Conservation (phyloP, 2,329 filamentous ascomycete species). For the Ascochyta viciae-villosae region DNA sequence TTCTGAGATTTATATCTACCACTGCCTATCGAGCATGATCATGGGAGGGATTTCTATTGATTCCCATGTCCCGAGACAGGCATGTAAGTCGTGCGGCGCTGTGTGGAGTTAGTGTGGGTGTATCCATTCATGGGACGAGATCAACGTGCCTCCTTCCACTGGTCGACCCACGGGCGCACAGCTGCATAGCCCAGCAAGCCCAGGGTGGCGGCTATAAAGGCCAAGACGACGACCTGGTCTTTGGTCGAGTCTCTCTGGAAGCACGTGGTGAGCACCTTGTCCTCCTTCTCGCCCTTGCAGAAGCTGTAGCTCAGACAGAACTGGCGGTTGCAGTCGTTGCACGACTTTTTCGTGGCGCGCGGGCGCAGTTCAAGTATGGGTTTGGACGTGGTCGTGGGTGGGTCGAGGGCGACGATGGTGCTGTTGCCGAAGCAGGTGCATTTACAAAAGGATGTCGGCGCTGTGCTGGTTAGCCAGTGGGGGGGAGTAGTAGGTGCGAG, state of each 20-base stretch:
- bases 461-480: conserved; percentile 35
- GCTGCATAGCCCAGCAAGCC: conserved; percentile 67
- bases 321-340: conserved; percentile 71
- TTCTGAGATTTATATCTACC: conserved; percentile 36
- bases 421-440: conserved; percentile 73
- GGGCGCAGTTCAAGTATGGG: conserved; percentile 31
- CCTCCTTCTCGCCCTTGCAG: conserved; percentile 67
- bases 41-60: conserved; percentile 9
- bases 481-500: not conserved
- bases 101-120: not conserved
- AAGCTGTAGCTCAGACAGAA: conserved; percentile 70
- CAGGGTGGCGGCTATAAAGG: conserved; percentile 70
- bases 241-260: conserved; percentile 74
- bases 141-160: conserved; percentile 59
- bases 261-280: conserved; percentile 70
- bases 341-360: conserved; percentile 57
- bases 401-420: conserved; percentile 70
- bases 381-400: conserved; percentile 43
- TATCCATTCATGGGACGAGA: not conserved
- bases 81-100: conserved; percentile 56
- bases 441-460: conserved; percentile 72
- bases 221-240: conserved; percentile 69
- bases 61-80: conserved; percentile 53
- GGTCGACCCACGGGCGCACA: conserved; percentile 65
- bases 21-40: conserved; percentile 20